These are phyloP conservation scores for Periglandula ipomoeae DNA, from an alignment of 2,329 filamentous ascomycete species.

Conservation along the genomic window DNA sequence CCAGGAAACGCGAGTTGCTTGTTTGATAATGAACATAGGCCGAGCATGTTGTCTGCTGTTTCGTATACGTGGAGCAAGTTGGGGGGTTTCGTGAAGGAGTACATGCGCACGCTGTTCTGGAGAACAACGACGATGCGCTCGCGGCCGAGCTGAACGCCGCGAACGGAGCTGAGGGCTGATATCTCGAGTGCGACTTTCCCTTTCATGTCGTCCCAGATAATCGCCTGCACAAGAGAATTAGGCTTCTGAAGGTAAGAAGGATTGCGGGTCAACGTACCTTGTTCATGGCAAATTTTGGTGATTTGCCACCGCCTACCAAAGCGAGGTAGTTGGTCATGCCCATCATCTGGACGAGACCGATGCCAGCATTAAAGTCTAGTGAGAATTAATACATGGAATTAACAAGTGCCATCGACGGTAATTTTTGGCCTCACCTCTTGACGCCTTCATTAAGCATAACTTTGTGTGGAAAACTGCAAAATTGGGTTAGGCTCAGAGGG, in stretches of 20 bases:
- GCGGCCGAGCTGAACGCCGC: conserved; percentile 68
- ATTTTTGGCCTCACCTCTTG: conserved; percentile 27
- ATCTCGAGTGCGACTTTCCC: conserved; percentile 66
- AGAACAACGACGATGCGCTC: conserved; percentile 73
- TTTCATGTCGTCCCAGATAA: conserved; percentile 87
- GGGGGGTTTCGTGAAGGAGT: conserved; percentile 66
- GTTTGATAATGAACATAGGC: conserved; percentile 68
- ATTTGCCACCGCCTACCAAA: conserved; percentile 77
- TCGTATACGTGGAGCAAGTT: conserved; percentile 67
- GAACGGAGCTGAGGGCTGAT: conserved; percentile 70
- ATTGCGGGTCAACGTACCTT: conserved; percentile 49
- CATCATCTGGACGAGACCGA: conserved; percentile 79
- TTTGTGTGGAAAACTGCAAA: conserved; percentile 61
- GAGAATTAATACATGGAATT: background rate
- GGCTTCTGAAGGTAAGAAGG: too few species aligned
- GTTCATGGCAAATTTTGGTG: conserved; percentile 78
- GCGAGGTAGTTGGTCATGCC: conserved; percentile 80
- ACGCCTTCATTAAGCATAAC: conserved; percentile 58
- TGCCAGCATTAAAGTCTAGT: conserved; percentile 68
- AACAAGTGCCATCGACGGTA: background rate
- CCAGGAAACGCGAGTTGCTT: conserved; percentile 76
- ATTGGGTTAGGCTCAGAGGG: background rate
- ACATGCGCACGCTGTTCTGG: conserved; percentile 72
- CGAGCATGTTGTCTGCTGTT: conserved; percentile 75
- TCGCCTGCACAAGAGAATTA: conserved; percentile 47